Conservation (phyloP, 2,329 filamentous ascomycete genomes). For the Fusarium sterilihyphosum region DNA sequence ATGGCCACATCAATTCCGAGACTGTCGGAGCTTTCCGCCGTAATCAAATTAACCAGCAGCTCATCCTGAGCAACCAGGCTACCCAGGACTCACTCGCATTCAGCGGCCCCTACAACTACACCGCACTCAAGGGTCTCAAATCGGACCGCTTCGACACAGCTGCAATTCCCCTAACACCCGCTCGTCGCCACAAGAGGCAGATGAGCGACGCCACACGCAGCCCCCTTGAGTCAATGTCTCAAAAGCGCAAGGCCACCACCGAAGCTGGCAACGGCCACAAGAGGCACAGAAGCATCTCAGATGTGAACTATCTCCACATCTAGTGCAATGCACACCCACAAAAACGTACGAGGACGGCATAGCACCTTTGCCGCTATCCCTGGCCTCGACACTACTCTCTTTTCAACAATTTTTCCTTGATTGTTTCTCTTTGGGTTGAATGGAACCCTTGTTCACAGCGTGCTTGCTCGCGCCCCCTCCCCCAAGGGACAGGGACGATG, state of each 20-base stretch:
- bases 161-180: slow-evolving; percentile 74
- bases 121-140: slow-evolving; percentile 70
- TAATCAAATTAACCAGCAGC: slow-evolving; percentile 70
- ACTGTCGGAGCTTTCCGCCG: slow-evolving; percentile 82
- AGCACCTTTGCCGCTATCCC: slow-evolving; percentile 51
- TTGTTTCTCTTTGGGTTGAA: slow-evolving; percentile 26
- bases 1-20: slow-evolving; percentile 71
- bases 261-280: slow-evolving; percentile 60
- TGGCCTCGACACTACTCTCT: slow-evolving; percentile 51
- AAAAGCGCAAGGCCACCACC: slow-evolving; percentile 66
- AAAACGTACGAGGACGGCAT: slow-evolving; percentile 61
- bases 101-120: slow-evolving; percentile 67
- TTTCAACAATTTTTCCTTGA: slow-evolving; percentile 32
- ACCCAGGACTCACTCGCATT: slow-evolving; percentile 71
- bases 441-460: slow-evolving; percentile 34
- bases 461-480: slow-evolving; percentile 16
- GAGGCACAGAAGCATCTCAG: slow-evolving; percentile 67
- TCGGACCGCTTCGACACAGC: slow-evolving; percentile 73
- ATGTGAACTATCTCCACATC: slow-evolving; percentile 60
- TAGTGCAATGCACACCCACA: slow-evolving; percentile 44
- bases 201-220: slow-evolving; percentile 58
- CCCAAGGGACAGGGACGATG: slow-evolving; percentile 26
- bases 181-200: slow-evolving; percentile 66
- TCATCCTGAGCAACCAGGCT: slow-evolving; percentile 68
- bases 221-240: slow-evolving; percentile 58